These are phyloP conservation scores for Blastobotrys malaysiensis DNA, from an alignment of 1,139 yeast species.

Conservation along the genomic window DNA sequence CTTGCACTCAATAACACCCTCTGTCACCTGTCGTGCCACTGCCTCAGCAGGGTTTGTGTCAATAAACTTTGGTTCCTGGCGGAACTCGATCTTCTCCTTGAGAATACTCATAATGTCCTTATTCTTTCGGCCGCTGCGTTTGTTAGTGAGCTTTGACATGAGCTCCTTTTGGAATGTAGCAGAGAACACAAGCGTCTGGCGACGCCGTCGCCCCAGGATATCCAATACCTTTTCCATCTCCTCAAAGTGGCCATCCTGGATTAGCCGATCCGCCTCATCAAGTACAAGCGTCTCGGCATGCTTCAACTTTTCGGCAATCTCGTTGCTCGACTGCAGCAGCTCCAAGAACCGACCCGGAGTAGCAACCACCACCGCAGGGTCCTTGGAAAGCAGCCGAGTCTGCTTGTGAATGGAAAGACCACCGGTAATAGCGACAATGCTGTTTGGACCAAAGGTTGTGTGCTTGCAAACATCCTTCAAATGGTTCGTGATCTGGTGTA, in stretches of 20 bases:
- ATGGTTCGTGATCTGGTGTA: constrained; percentile 88
- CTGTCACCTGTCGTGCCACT: constrained; percentile 70
- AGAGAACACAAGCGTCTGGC: constrained; percentile 91
- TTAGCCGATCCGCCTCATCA: constrained; percentile 95
- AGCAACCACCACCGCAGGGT: constrained; percentile 83
- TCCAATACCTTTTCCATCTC: constrained; percentile 82
- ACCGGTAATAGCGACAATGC: constrained; percentile 82
- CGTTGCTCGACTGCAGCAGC: constrained; percentile 54
- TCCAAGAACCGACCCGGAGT: constrained; percentile 96
- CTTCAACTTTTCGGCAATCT: constrained; percentile 47
- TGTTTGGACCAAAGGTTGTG: constrained; percentile 47
- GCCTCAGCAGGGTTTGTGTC: constrained; percentile 87
- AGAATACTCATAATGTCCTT: constrained; percentile 34
- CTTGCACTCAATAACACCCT: constrained; percentile 88
- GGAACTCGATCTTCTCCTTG: constrained; percentile 34
- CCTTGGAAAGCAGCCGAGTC: constrained; percentile 63
- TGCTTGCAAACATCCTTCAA: constrained; percentile 55
- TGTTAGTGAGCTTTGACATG: constrained; percentile 59
- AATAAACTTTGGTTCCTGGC: constrained; percentile 48
- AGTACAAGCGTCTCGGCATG: constrained; percentile 67
- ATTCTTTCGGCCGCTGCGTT: constrained; percentile 14
- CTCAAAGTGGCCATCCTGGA: constrained; percentile 95
- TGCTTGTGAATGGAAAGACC: constrained; percentile 93
- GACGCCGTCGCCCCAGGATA: constrained; percentile 42
- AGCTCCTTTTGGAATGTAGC: constrained; percentile 88